Base-by-base conservation (phyloP, 2,329 filamentous ascomycete species). In the Neonectria sp. region DNA sequence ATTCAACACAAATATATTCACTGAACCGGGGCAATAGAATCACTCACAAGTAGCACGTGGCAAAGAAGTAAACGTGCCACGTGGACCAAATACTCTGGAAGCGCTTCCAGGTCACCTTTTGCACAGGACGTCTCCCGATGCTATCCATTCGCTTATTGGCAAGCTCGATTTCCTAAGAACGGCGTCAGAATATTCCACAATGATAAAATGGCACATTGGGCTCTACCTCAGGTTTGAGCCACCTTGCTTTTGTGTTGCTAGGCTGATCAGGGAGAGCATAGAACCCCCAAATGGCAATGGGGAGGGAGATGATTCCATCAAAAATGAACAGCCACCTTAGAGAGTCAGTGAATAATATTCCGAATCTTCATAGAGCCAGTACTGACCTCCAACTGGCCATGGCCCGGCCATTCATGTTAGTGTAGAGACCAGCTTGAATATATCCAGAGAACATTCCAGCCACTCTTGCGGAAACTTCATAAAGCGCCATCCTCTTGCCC, bases 271-370 rank as follows among this genome's bases (percentile, higher is more conserved):
- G 67, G 6, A 71, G 57, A 25, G 60, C 67, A 15, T 63, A 71
- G 55, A 70, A 71, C 3, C 69, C 69, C 69, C 67, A 69, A 25
- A 71, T 11, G 2, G 67, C 67, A 15, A 71, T 71, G 11, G 69
- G 69, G 0, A 71, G 43, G 4, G 67, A 69, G 43, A 71, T 71
- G 17, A 71, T 60, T 9, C 69, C 69, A 15, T 82, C 81, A 68
- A 83, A 79, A 33, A 83, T 75, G 63, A 83, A 83, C 1, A 83
- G 73, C 81, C 80, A 84, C 25, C 79, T 77, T 76, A 76, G 3
- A 6, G 25, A 9, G 61, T 63, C 27, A 65, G 17, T 15, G 1
- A 31, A 4, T 51, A 2, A 1, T 37, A 9, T 2, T 51, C 33
- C 3, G 6, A 7, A 31, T 1, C 0, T 13, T 21, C 6, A 5